Evolutionary conservation across 164 flowering plant species (phyloP), one percentile per base, ranked within the genome.

Genomic region (Platanus orientalis): DNA sequence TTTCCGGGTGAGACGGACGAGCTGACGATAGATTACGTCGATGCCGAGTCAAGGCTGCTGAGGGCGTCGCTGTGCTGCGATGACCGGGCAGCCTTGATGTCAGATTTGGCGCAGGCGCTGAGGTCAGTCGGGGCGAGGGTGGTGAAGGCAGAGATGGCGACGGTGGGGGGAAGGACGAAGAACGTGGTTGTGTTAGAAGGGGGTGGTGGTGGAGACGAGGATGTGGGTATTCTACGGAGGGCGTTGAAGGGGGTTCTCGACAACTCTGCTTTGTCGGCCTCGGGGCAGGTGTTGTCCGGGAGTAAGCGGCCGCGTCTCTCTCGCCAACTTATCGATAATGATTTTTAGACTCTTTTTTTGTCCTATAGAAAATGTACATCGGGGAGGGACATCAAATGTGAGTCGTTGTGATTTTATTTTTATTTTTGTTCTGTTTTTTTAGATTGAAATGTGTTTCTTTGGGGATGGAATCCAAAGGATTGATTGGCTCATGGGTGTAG

Each of bases 1-100:
- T 63, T 83, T 1, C 89, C 89, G 19, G 69, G 73, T 0, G 93
- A 83, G 62, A 51, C 61, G 29, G 90, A 87, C 73, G 85, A 83
- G 70, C 62, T 76, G 55, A 71, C 62, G 24, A 16, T 85, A 56
- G 67, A 56, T 16, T 66, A 52, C 52, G 69, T 63, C 54, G 64
- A 67, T 23, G 69, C 29, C 4, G 69, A 64, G 4, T 63, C 54
- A 26, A 58, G 53, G 61, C 24, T 67, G 44, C 28, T 81, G 6
- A 77, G 58, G 58, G 86, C 73, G 34, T 59, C 74, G 12, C 9
- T 87, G 10, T 76, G 90, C 50, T 87, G 87, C 63, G 83, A 80
- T 24, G 90, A 87, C 60, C 56, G 87, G 62, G 75, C 78, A 6
- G 81, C 74, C 11, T 49, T 83, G 68, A 54, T 72, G 64, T 58